These are phyloP conservation scores for Geotrichum cucujoidarum DNA, from an alignment of 1,139 yeast species.

Conservation along the genomic window DNA sequence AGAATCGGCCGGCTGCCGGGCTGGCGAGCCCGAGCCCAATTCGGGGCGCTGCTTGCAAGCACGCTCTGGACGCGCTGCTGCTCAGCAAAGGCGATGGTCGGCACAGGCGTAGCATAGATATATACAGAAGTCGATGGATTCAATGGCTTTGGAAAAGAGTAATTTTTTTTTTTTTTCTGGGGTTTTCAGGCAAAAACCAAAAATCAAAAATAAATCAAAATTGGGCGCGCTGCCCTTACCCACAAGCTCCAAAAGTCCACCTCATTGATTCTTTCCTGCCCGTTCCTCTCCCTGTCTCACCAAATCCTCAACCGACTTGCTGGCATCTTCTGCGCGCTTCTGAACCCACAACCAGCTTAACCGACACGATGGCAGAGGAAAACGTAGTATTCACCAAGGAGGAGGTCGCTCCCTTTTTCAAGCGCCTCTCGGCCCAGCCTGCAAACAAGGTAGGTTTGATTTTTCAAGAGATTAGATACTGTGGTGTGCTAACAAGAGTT, in stretches of 20 bases:
- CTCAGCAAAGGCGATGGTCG: background rate
- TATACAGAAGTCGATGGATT: too few species aligned
- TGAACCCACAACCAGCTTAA: too few species aligned
- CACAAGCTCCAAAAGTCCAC: slow-evolving; percentile 14
- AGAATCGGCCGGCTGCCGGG: background rate
- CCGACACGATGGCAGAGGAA: slow-evolving; percentile 35
- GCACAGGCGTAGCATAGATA: background rate
- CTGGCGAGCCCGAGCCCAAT: background rate
- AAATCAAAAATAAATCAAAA: too few species aligned
- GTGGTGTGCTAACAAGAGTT: background rate
- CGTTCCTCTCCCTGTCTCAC: too few species aligned
- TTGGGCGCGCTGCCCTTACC: slow-evolving; percentile 16
- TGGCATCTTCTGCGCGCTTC: background rate
- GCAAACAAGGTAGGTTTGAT: slow-evolving; percentile 54
- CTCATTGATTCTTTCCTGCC: too few species aligned
- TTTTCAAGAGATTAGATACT: too few species aligned
- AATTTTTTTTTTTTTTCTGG: too few species aligned
- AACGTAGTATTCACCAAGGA: slow-evolving; percentile 51
- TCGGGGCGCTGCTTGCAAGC: background rate
- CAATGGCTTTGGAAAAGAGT: too few species aligned
- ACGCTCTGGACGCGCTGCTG: background rate
- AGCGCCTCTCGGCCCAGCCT: slow-evolving; percentile 54
- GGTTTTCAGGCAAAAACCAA: too few species aligned
- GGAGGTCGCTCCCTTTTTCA: slow-evolving; percentile 57
- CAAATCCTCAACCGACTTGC: too few species aligned